These are phyloP conservation scores for Aspergillus brunneoviolaceus DNA, from an alignment of 2,329 filamentous ascomycete species.

Conservation along the genomic window DNA sequence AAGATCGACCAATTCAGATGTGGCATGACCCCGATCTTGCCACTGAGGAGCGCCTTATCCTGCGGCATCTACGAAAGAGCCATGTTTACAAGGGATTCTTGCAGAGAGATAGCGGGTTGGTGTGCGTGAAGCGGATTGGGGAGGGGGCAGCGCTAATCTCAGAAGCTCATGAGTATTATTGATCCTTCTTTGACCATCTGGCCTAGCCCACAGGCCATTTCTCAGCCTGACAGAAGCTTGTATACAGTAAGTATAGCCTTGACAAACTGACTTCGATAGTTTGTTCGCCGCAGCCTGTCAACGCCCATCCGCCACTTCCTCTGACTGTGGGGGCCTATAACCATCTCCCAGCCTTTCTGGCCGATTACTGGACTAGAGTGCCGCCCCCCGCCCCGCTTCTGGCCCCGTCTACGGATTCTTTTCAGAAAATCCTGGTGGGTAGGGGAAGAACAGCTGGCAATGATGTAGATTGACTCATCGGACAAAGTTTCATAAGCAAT, in stretches of 20 bases:
- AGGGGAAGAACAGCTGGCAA: neutral
- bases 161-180: neutral
- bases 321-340: neutral
- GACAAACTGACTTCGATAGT: neutral
- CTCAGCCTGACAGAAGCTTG: neutral
- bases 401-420: neutral
- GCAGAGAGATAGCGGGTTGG: neutral
- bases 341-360: neutral
- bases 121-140: neutral
- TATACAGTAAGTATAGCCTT: neutral
- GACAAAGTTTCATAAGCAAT: neutral
- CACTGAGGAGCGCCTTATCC: neutral
- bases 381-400: neutral
- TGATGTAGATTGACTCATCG: neutral
- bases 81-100: neutral
- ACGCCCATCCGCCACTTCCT: neutral
- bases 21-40: neutral
- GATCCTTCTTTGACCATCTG: neutral
- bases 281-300: neutral
- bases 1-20: neutral
- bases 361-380: neutral
- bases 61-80: neutral
- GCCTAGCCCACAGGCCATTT: neutral
- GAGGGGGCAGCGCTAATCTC: neutral
- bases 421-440: neutral